Evolutionary conservation across 331 rosid genomes (phyloP), one percentile per base, ranked within the genome.

Genomic region (Dryas integrifolia): DNA sequence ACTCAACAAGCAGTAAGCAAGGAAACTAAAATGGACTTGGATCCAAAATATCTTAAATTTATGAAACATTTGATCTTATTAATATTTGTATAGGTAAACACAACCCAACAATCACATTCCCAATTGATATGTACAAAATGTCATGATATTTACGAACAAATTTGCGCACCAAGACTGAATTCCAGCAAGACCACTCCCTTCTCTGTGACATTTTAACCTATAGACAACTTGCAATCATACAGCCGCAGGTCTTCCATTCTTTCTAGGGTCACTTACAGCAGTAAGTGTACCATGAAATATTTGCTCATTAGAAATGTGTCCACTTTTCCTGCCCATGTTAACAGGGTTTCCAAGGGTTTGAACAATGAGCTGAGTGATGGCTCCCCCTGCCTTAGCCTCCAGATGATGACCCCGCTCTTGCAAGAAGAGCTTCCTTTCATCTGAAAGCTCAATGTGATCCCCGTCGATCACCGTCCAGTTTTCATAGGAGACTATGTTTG

Each of bases 231-330:
- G 58, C 24, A 56, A 9, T 74, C 73, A 84, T 30, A 50, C 49
- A 9, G 96, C 96, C 0, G 98, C 98, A 0, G 98, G 98, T 72
- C 13, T 67, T 24, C 98, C 97, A 56, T 88, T 87, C 75, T 91
- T 94, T 81, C 98, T 81, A 2, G 92, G 97, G 72, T 94, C 98
- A 72, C 97, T 80, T 0, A 94, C 97, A 11, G 87, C 98, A 0
- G 88, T 86, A 67, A 94, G 90, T 55, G 72, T 80, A 40, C 97
- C 97, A 51, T 70, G 81, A 49, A 78, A 61, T 14, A 64, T 45
- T 46, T 48, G 67, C 63, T 71, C 44, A 51, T 70, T 77, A n/a
- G 48, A 30, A 55, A 65, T 41, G 58, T 79, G 72, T 53, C 85
- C 81, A 1, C 10, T 30, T 76, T 82, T 90, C 69, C 86, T 62